A percentile compares a stretch with the other conserved stretches of the same genome.
Conservation (phyloP, 225 moss, liverwort and hornwort genomes). For the Thuidium tamariscinum region DNA sequence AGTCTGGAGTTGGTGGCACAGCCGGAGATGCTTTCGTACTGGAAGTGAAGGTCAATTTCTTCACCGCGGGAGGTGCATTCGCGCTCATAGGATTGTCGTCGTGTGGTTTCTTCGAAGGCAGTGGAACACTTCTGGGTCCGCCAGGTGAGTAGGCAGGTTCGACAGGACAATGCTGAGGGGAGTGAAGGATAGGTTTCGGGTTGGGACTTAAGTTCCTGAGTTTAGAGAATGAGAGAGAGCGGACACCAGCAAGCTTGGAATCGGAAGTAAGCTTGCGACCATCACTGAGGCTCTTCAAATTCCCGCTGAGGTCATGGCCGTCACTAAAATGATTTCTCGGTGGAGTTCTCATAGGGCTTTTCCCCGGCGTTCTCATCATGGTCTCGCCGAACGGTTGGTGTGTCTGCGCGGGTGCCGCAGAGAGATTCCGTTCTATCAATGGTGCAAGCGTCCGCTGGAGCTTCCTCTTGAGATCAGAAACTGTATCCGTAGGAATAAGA, state of each 20-base stretch:
- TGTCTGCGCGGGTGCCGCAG: background rate
- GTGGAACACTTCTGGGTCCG: conserved; percentile 25
- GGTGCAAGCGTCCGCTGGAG: conserved; percentile 77
- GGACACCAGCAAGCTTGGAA: conserved; percentile 21
- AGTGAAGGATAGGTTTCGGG: conserved; percentile 2
- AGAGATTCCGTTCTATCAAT: conserved; percentile 55
- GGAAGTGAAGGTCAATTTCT: conserved; percentile 20
- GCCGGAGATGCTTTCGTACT: background rate
- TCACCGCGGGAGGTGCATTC: conserved; percentile 4
- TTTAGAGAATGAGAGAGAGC: conserved; percentile 44
- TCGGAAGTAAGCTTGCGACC: conserved; percentile 28
- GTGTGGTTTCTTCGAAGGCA: conserved; percentile 14
- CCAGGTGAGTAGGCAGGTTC: conserved; percentile 24
- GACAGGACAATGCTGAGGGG: conserved; percentile 16
- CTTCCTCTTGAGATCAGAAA: conserved; percentile 81
- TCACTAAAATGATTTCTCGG: conserved; percentile 18
- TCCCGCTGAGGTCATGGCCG: background rate
- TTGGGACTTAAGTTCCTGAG: conserved; percentile 19
- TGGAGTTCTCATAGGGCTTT: conserved; percentile 30
- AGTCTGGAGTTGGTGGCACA: background rate
- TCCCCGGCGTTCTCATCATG: conserved; percentile 24
- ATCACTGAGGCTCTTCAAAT: background rate
- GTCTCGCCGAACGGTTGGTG: conserved; percentile 41
- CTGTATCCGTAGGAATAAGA: conserved; percentile 64
- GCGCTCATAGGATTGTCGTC: background rate